These are phyloP conservation scores for Saturnispora gosingensis DNA, from an alignment of 805 yeast genomes.

Conservation along the genomic window DNA sequence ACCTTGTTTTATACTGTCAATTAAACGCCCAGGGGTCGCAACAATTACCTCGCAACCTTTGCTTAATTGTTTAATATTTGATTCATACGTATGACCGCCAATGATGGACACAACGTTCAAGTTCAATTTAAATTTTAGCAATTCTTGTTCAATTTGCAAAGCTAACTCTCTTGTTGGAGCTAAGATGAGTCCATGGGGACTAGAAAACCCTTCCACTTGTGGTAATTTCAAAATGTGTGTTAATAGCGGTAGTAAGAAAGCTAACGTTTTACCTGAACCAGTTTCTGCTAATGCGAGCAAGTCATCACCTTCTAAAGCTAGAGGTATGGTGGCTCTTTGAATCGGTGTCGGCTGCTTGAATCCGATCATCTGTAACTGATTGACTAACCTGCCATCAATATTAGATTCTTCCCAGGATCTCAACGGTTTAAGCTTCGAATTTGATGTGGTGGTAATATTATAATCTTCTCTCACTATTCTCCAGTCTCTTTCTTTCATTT, in stretches of 20 bases:
- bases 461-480: conserved; percentile 73
- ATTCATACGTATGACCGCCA: conserved; percentile 81
- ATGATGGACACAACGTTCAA: conserved; percentile 56
- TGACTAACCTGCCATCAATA: conserved; percentile 31
- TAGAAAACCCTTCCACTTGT: conserved; percentile 40
- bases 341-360: conserved; percentile 78
- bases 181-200: conserved; percentile 60
- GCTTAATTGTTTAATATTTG: conserved; percentile 56
- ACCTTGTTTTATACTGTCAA: conserved; percentile 71
- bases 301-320: conserved; percentile 51
- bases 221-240: conserved; percentile 42
- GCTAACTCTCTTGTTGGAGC: conserved; percentile 96
- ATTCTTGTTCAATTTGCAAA: conserved; percentile 68
- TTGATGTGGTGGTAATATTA: conserved; percentile 50
- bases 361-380: conserved; percentile 30
- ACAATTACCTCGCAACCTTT: conserved; percentile 49
- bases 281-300: conserved; percentile 90
- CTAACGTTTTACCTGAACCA: conserved; percentile 91
- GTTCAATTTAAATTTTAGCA: conserved; percentile 31
- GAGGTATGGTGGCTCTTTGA: conserved; percentile 81
- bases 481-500: conserved; percentile 86
- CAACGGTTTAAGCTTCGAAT: conserved; percentile 53
- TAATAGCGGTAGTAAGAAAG: conserved; percentile 68
- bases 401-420: conserved; percentile 64
- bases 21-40: conserved; percentile 89